Percentiles rank a stretch among this genome's conserved stretches.
phyloP scores from a whole-genome alignment of 2,329 filamentous ascomycete species.

The Xylaria sp. region DNA sequence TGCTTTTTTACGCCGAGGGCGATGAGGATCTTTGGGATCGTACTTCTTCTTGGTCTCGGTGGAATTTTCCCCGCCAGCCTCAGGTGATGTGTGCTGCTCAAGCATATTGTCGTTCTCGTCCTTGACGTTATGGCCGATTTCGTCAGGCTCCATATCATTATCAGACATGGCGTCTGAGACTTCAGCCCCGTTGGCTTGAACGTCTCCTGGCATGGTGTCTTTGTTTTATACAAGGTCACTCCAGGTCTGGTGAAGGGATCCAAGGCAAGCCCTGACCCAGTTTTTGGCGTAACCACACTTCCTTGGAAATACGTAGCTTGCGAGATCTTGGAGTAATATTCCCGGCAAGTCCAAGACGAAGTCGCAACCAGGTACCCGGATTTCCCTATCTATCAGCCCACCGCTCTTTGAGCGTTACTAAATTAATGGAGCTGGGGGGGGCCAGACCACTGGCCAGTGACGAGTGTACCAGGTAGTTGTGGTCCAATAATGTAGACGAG shows the following conservation, averaged over 20 bases:
- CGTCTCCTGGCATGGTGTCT: slow-evolving; percentile 67
- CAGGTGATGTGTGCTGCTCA: slow-evolving; percentile 57
- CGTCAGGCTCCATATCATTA: slow-evolving; percentile 66
- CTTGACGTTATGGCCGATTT: slow-evolving; percentile 54
- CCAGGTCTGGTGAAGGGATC: slow-evolving; percentile 37
- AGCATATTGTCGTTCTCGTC: slow-evolving; percentile 65
- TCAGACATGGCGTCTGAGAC: slow-evolving; percentile 70
- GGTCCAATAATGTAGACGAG: slow-evolving; percentile 47
- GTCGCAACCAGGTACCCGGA: slow-evolving; percentile 41
- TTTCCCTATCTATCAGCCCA: slow-evolving; percentile 44
- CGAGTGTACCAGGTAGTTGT: slow-evolving; percentile 43
- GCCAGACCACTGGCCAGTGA: slow-evolving; percentile 47
- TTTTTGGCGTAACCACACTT: slow-evolving; percentile 51
- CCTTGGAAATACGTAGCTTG: slow-evolving; percentile 43
- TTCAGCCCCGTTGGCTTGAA: slow-evolving; percentile 64
- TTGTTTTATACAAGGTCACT: slow-evolving; percentile 61
- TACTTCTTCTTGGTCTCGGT: slow-evolving; percentile 73
- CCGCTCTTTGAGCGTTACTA: slow-evolving; percentile 44
- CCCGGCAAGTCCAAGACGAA: slow-evolving; percentile 41
- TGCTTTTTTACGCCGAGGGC: slow-evolving; percentile 94
- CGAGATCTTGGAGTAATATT: slow-evolving; percentile 47
- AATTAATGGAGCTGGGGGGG: slow-evolving; percentile 41
- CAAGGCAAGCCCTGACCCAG: slow-evolving; percentile 44
- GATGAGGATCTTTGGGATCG: slow-evolving; percentile 87
- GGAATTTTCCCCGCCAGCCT: slow-evolving; percentile 58